Evolutionary conservation across 1,284 basidiomycete genomes (phyloP).

Genomic region (Tilletia setariae): DNA sequence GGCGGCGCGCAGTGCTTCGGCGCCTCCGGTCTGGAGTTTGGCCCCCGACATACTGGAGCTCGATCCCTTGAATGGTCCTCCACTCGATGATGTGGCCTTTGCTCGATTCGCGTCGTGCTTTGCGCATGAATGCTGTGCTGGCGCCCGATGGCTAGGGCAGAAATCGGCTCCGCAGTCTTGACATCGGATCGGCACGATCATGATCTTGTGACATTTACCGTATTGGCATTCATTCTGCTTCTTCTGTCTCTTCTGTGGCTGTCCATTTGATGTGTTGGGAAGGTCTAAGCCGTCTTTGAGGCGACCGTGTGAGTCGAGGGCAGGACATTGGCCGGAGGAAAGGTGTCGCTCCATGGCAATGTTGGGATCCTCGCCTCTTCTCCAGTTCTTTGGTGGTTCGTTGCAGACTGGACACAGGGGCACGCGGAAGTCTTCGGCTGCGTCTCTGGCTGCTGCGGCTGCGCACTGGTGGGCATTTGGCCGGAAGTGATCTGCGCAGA

Average conservation of each 20-base stretch:
- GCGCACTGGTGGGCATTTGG: slow-evolving; percentile 33
- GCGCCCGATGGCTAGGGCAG: slow-evolving; percentile 44
- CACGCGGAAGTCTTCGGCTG: slow-evolving; percentile 33
- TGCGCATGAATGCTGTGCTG: slow-evolving; percentile 35
- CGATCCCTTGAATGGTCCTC: not conserved
- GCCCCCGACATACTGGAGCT: no score
- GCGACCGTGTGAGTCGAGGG: slow-evolving; percentile 24
- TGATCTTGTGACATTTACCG: slow-evolving; percentile 40
- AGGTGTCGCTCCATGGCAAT: slow-evolving; percentile 46
- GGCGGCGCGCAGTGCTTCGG: slow-evolving; percentile 13
- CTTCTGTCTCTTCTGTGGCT: slow-evolving; percentile 21
- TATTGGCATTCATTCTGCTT: slow-evolving; percentile 39
- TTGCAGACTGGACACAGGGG: slow-evolving; percentile 46
- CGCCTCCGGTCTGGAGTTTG: no score
- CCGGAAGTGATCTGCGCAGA: slow-evolving; percentile 36
- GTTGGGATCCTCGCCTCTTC: slow-evolving; percentile 44
- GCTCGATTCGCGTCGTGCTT: not conserved
- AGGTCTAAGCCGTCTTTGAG: slow-evolving; percentile 2
- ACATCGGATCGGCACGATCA: slow-evolving; percentile 44
- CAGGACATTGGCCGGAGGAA: slow-evolving; percentile 30
- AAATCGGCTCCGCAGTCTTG: slow-evolving; percentile 32
- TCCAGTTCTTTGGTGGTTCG: slow-evolving; percentile 39
- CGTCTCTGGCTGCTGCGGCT: slow-evolving; percentile 12
- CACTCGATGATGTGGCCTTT: not conserved
- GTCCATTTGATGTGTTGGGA: no score